Percentiles rank a stretch among this genome's conserved stretches.
These are phyloP conservation scores for Curvularia hawaiiensis DNA, from an alignment of 2,329 filamentous ascomycete species.

Conservation along the genomic window DNA sequence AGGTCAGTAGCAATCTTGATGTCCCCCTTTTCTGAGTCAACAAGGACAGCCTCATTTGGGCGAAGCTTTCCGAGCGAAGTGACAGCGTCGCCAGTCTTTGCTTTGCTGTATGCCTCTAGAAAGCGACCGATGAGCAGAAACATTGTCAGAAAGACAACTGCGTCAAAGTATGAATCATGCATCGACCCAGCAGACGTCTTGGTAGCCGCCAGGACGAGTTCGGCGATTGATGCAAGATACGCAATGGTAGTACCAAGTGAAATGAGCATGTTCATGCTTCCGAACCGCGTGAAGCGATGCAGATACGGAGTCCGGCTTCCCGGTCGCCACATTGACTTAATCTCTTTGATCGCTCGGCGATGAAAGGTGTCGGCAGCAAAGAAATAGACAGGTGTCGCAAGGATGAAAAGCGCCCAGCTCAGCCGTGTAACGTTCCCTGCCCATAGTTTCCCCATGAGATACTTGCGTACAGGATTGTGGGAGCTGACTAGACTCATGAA, in stretches of 20 bases:
- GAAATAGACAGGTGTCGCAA: conserved; percentile 87
- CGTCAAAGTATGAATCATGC: conserved; percentile 75
- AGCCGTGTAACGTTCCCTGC: conserved; percentile 73
- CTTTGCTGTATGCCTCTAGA: conserved; percentile 89
- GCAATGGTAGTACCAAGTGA: conserved; percentile 87
- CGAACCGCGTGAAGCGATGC: conserved; percentile 85
- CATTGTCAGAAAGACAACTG: conserved; percentile 87
- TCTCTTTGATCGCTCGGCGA: conserved; percentile 75
- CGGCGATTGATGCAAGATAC: conserved; percentile 79
- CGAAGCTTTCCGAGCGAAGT: conserved; percentile 77
- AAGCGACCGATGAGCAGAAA: conserved; percentile 78
- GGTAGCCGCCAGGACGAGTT: conserved; percentile 67
- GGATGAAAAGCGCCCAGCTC: conserved; percentile 78
- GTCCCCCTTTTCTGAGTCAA: conserved; percentile 54
- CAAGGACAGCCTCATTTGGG: conserved; percentile 75
- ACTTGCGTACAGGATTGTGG: conserved; percentile 63
- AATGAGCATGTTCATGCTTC: conserved; percentile 95
- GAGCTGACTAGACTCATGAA: conserved; percentile 82
- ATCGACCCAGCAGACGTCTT: conserved; percentile 43
- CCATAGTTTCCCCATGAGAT: conserved; percentile 72
- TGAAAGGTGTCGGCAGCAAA: conserved; percentile 88
- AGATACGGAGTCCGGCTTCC: conserved; percentile 74
- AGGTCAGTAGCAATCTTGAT: conserved; percentile 66
- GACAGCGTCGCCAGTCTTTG: conserved; percentile 85
- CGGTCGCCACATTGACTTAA: conserved; percentile 76